These are phyloP conservation scores for Aspergillus luchuensis DNA, from an alignment of 2,329 filamentous ascomycete species.

Conservation along the genomic window DNA sequence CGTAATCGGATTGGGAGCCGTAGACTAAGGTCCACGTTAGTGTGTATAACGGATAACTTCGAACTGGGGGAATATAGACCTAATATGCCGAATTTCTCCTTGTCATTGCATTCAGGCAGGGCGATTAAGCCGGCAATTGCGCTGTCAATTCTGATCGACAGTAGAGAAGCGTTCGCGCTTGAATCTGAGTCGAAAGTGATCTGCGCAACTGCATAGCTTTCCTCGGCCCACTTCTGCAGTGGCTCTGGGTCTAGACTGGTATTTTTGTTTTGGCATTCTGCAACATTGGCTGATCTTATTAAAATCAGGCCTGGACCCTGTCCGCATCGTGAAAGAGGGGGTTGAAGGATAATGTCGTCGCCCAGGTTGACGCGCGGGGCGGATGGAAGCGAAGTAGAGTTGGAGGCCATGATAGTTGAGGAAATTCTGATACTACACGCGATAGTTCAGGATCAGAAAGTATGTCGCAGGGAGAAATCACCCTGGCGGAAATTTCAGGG, in stretches of 20 bases:
- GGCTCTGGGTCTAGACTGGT: constrained; percentile 56
- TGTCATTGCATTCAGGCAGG: constrained; percentile 28
- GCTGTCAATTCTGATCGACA: constrained; percentile 13
- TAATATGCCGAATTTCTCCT: constrained; percentile 25
- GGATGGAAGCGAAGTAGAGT: constrained; percentile 4
- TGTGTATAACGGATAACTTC: not conserved
- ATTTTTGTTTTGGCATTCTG: constrained; percentile 33
- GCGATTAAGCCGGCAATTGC: constrained; percentile 21
- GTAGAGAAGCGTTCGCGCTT: constrained; percentile 16
- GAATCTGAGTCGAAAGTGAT: constrained; percentile 35
- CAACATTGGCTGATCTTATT: constrained; percentile 40
- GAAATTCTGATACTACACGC: no score
- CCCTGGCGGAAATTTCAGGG: not conserved
- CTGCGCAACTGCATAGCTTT: constrained; percentile 65
- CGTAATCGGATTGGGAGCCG: constrained; percentile 29
- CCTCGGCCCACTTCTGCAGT: constrained; percentile 69
- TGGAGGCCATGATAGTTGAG: constrained; percentile 7
- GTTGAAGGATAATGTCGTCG: constrained; percentile 25
- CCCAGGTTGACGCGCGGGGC: constrained; percentile 13
- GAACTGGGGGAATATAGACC: constrained; percentile 11
- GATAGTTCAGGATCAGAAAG: not conserved
- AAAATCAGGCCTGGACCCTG: constrained; percentile 53
- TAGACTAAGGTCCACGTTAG: constrained; percentile 23
- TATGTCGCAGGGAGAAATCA: not conserved
- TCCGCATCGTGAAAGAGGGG: constrained; percentile 53